Conservation (phyloP, 1,284 basidiomycete genomes). For the Mycosarcoma maydis region DNA sequence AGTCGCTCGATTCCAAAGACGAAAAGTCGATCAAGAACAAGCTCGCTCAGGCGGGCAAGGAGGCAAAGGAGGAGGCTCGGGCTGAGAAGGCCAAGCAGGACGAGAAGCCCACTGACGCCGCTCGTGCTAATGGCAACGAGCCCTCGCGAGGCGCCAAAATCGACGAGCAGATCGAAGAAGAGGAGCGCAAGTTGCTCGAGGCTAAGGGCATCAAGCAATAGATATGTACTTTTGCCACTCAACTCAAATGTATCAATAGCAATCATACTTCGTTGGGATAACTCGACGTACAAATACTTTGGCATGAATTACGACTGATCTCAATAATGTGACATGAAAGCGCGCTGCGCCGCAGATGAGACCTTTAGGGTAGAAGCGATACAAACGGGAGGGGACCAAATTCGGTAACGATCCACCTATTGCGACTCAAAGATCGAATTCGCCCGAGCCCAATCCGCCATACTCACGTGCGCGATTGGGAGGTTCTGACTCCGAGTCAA, state of each 20-base stretch:
- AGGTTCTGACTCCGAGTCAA: conserved; percentile 18
- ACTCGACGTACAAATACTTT: too few species aligned
- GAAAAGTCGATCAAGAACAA: conserved; percentile 63
- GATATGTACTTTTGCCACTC: too few species aligned
- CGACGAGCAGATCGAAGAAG: conserved; percentile 73
- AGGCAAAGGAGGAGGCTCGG: conserved; percentile 48
- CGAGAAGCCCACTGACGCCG: conserved; percentile 47
- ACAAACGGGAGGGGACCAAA: too few species aligned
- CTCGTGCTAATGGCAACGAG: conserved; percentile 71
- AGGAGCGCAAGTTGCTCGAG: conserved; percentile 63
- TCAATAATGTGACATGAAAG: too few species aligned
- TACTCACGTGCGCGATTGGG: background rate
- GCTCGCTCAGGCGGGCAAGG: conserved; percentile 60
- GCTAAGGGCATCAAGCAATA: conserved; percentile 53
- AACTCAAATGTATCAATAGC: conserved; percentile 8
- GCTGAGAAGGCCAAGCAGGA: conserved; percentile 43
- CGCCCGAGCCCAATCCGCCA: background rate
- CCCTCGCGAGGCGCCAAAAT: conserved; percentile 74
- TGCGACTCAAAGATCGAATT: too few species aligned
- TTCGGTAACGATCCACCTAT: too few species aligned
- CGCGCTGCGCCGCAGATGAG: too few species aligned
- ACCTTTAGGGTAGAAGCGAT: background rate
- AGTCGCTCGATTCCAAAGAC: conserved; percentile 56
- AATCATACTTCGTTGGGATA: background rate
- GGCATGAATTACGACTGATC: too few species aligned